Conservation (phyloP, 225 moss, liverwort and hornwort species). For the Climacium dendroides region DNA sequence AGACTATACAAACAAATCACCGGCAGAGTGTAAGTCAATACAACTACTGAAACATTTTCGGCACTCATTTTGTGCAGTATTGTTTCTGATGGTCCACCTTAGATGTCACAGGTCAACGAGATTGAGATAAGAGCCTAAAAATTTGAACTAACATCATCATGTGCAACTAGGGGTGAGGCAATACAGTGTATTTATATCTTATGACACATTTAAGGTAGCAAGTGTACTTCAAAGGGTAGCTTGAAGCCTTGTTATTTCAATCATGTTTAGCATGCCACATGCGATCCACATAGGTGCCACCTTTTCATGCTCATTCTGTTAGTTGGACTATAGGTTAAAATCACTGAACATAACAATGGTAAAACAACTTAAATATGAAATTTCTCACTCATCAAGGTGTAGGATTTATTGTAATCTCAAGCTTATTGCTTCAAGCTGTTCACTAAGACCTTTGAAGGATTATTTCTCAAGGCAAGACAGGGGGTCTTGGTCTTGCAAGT, state of each 20-base stretch:
- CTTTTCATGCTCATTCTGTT: not conserved
- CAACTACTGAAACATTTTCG: not conserved
- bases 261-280: not conserved
- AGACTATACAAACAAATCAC: slow-evolving; percentile 45
- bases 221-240: not conserved
- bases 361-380: not conserved
- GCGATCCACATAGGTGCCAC: not conserved
- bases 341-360: not conserved
- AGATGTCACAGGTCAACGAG: not conserved
- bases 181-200: not conserved
- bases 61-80: not conserved
- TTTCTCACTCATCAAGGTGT: not conserved
- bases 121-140: not conserved
- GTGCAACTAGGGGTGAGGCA: not conserved
- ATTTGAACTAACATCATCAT: not conserved
- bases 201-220: not conserved
- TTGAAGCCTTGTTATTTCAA: not conserved
- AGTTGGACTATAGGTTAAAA: not conserved
- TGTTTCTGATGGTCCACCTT: not conserved
- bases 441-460: not conserved
- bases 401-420: not conserved
- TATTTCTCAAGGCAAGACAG: not conserved
- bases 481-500: not conserved
- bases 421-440: not conserved
- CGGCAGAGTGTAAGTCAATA: slow-evolving; percentile 20